Conservation (phyloP, 2,329 filamentous ascomycete genomes). For the Fusarium pseudograminearum region DNA sequence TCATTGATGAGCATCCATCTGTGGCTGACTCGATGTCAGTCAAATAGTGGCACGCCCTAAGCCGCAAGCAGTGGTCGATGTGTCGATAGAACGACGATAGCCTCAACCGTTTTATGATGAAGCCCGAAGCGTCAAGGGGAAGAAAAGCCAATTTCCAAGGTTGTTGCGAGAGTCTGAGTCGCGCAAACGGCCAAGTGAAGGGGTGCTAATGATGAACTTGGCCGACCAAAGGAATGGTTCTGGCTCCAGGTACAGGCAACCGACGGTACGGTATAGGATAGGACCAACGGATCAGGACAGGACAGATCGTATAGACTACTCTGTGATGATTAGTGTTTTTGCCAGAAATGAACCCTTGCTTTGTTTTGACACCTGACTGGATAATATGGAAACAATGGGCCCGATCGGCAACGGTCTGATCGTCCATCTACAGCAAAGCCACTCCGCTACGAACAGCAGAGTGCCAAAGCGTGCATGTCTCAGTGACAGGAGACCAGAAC, state of each 20-base stretch:
- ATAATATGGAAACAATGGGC: conserved; percentile 27
- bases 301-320: no score
- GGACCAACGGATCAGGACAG: background rate
- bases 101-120: conserved; percentile 24
- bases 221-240: background rate
- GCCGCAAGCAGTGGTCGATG: conserved; percentile 30
- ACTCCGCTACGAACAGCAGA: conserved; percentile 12
- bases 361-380: background rate
- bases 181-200: conserved; percentile 8
- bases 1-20: conserved; percentile 21
- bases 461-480: conserved; percentile 18
- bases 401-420: conserved; percentile 36
- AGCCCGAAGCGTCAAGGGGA: conserved; percentile 13
- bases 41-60: conserved; percentile 30
- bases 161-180: conserved; percentile 24
- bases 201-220: background rate
- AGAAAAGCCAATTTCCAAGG: conserved; percentile 3
- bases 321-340: background rate
- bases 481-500: conserved; percentile 36
- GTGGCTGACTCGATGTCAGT: conserved; percentile 38
- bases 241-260: background rate
- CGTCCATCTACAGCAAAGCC: conserved; percentile 13
- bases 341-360: conserved; percentile 3
- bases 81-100: conserved; percentile 27
- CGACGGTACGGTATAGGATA: background rate